These are phyloP conservation scores for Globisporangium ultimum DNA, from an alignment of 352 stramenopile species.

Conservation along the genomic window DNA sequence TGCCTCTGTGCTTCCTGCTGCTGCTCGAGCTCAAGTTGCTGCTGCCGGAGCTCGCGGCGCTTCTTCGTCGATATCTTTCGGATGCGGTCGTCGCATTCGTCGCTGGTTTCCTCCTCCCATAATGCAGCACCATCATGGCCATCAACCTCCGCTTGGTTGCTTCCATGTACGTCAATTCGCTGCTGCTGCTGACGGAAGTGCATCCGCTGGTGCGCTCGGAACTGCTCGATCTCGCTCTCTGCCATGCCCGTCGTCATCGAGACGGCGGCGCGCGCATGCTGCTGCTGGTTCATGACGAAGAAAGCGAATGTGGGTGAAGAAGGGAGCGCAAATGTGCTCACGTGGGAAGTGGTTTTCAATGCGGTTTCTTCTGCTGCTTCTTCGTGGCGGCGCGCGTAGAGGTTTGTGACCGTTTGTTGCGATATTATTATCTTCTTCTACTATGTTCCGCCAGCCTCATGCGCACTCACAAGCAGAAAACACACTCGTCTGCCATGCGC, in stretches of 20 bases:
- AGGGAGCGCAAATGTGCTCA: too few relatives aligned
- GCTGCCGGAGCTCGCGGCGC: slow-evolving; percentile 23
- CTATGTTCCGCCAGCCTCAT: too few relatives aligned
- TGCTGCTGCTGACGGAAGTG: slow-evolving; percentile 21
- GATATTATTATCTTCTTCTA: too few relatives aligned
- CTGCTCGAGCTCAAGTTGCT: slow-evolving; percentile 2
- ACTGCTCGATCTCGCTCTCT: slow-evolving; percentile 33
- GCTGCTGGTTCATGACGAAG: background rate
- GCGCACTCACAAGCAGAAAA: too few relatives aligned
- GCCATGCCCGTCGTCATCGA: background rate
- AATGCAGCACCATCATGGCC: slow-evolving; percentile 15
- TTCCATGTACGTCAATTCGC: background rate
- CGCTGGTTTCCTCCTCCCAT: too few relatives aligned
- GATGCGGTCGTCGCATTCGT: slow-evolving; percentile 20
- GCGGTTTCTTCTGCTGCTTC: too few relatives aligned
- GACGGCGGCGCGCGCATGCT: background rate
- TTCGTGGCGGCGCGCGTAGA: too few relatives aligned
- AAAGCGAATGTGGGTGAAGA: too few relatives aligned
- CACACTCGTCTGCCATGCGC: too few relatives aligned
- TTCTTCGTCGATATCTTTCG: slow-evolving; percentile 37
- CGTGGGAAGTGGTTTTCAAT: too few relatives aligned
- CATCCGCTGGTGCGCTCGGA: slow-evolving; percentile 35
- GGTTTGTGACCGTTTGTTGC: too few relatives aligned
- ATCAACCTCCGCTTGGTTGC: slow-evolving; percentile 5
- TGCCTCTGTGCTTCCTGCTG: background rate